Percentiles rank a stretch among this genome's conserved stretches.
phyloP scores from a whole-genome alignment of 768 basidiomycete genomes.

The Russula compacta region DNA sequence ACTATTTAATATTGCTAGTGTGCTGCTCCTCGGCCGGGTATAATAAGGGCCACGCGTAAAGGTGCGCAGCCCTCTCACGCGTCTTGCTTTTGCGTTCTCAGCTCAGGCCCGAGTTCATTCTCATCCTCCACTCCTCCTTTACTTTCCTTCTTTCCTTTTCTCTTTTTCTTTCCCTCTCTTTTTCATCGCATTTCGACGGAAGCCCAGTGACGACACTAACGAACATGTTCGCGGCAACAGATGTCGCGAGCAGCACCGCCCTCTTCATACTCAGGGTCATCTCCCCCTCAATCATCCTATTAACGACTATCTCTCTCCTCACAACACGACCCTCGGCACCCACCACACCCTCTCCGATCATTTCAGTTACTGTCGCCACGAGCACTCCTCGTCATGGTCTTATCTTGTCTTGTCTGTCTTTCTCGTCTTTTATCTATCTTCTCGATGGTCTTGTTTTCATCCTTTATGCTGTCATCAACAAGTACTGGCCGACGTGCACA shows the following conservation, averaged over 20 bases:
- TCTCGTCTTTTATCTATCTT: constrained; percentile 65
- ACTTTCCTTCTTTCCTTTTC: not conserved
- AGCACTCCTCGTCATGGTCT: constrained; percentile 64
- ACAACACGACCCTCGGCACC: constrained; percentile 39
- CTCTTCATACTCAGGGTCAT: constrained; percentile 53
- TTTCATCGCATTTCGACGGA: constrained; percentile 1
- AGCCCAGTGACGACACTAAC: constrained; percentile 6
- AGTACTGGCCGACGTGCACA: constrained; percentile 52
- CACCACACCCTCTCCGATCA: constrained; percentile 52
- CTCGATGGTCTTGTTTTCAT: constrained; percentile 71
- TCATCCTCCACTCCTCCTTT: not conserved
- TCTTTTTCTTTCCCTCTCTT: not conserved
- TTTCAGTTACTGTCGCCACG: constrained; percentile 64
- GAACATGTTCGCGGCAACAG: constrained; percentile 9
- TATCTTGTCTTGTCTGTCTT: constrained; percentile 63
- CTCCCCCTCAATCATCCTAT: constrained; percentile 57
- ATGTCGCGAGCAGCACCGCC: constrained; percentile 26
- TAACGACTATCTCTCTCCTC: constrained; percentile 54
- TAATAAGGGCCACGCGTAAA: constrained; percentile 1
- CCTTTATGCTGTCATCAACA: constrained; percentile 51
- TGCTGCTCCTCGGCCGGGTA: not conserved
- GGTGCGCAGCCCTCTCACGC: not conserved
- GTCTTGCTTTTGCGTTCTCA: too few species aligned
- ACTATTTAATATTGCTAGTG: not conserved
- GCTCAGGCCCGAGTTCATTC: not conserved